These are phyloP conservation scores for Fusarium lyarnte DNA, from an alignment of 2,329 filamentous ascomycete species.

Conservation along the genomic window DNA sequence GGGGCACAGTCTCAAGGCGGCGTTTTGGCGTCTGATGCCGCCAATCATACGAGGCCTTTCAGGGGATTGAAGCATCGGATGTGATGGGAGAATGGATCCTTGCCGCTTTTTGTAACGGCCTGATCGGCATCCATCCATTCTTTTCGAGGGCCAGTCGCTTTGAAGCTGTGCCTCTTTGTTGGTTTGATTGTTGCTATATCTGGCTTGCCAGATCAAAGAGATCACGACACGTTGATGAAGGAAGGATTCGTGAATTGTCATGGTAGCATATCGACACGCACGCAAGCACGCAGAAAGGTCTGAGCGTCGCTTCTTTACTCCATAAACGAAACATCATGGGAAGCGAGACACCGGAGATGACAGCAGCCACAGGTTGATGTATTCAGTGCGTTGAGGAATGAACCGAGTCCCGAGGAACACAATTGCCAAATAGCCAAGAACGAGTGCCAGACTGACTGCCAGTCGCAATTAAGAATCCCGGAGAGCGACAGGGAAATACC, in stretches of 20 bases:
- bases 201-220: conserved; percentile 8
- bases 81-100: conserved; percentile 33
- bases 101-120: conserved; percentile 39
- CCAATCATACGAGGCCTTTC: conserved; percentile 37
- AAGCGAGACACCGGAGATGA: conserved; percentile 33
- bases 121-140: conserved; percentile 35
- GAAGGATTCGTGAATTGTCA: conserved; percentile 14
- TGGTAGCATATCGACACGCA: neutral
- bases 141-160: conserved; percentile 16
- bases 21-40: conserved; percentile 37
- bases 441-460: neutral
- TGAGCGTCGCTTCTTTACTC: conserved; percentile 1
- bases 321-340: conserved; percentile 29
- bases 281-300: neutral
- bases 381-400: conserved; percentile 18
- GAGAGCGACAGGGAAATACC: conserved; percentile 13
- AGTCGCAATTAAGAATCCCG: conserved; percentile 27
- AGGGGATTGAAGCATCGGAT: conserved; percentile 36
- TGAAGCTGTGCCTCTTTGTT: conserved; percentile 24
- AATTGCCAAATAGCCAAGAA: conserved; percentile 25
- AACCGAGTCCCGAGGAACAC: conserved; percentile 11
- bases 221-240: conserved; percentile 21
- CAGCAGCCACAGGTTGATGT: conserved; percentile 2
- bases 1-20: conserved; percentile 26
- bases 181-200: conserved; percentile 21